Percentiles rank a stretch among this genome's conserved stretches.
Conservation (phyloP, 2,329 filamentous ascomycete genomes). For the Trichophyton simii region DNA sequence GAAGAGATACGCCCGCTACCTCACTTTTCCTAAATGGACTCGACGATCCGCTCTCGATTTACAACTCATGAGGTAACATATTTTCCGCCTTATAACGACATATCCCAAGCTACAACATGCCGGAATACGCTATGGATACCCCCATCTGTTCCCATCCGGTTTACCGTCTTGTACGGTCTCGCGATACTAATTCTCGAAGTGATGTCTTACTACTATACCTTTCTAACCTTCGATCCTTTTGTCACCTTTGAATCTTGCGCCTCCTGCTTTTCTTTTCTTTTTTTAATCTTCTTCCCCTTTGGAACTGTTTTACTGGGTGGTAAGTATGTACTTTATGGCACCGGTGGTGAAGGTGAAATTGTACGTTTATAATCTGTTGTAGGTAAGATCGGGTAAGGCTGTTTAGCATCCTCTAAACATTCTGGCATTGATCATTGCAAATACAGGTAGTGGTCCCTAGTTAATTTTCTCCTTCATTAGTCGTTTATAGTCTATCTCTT, state of each 20-base stretch:
- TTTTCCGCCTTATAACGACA: neutral
- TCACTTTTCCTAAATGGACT: neutral
- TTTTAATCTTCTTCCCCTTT: constrained; percentile 21
- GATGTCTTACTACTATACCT: constrained; percentile 3
- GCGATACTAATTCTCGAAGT: constrained; percentile 2
- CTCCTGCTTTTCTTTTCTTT: constrained; percentile 15
- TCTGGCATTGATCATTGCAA: constrained; percentile 13
- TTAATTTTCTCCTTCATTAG: neutral
- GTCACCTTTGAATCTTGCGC: constrained; percentile 12
- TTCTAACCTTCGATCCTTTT: neutral
- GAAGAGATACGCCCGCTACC: neutral
- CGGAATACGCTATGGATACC: neutral
- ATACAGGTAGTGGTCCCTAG: neutral
- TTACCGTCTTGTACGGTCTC: neutral
- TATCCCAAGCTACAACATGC: neutral
- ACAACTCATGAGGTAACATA: neutral
- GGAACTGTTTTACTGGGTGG: constrained; percentile 19
- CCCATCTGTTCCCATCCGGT: neutral
- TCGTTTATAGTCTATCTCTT: neutral
- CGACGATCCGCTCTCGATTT: too few relatives aligned
- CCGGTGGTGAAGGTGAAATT: constrained; percentile 4
- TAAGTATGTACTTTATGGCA: constrained; percentile 32
- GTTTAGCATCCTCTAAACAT: constrained; percentile 15
- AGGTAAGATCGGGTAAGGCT: constrained; percentile 36
- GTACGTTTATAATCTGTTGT: constrained; percentile 3